Evolutionary conservation across 2,329 filamentous ascomycete species (phyloP).

Genomic region (Fusarium compactum): DNA sequence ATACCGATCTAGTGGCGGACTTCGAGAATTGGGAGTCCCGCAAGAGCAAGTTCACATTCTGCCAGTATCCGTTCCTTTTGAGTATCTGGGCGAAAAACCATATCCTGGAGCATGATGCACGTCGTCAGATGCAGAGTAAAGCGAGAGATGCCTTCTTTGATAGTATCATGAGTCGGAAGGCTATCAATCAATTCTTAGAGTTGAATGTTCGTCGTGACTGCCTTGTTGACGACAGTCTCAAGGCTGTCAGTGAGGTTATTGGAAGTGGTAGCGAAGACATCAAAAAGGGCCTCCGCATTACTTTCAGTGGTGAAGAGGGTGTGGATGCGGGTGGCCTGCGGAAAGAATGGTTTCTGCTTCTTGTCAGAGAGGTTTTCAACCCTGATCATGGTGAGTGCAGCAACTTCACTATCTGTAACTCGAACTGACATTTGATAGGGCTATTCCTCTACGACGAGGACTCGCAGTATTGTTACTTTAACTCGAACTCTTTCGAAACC

Average conservation of each 20-base stretch:
- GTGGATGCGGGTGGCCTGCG: conserved; percentile 89
- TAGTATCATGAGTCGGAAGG: conserved; percentile 81
- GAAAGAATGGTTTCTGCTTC: conserved; percentile 94
- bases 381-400: conserved; percentile 80
- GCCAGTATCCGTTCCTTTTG: conserved; percentile 91
- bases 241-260: conserved; percentile 85
- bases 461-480: conserved; percentile 92
- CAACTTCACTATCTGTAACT: conserved; percentile 4
- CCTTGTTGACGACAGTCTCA: conserved; percentile 87
- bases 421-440: conserved; percentile 61
- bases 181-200: conserved; percentile 81
- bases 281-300: conserved; percentile 88
- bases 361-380: conserved; percentile 91
- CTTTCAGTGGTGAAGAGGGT: conserved; percentile 89
- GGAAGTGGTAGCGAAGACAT: conserved; percentile 85
- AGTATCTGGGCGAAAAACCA: conserved; percentile 94
- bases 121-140: conserved; percentile 88
- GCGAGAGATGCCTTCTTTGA: conserved; percentile 92
- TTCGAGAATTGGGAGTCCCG: conserved; percentile 89
- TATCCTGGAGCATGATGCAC: conserved; percentile 88
- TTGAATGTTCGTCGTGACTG: conserved; percentile 86
- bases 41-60: conserved; percentile 83
- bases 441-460: conserved; percentile 94
- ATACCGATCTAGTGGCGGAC: conserved; percentile 85
- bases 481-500: conserved; percentile 88